Conservation (phyloP, 139 green algal genomes). For the Raphidocelis subcapitata region DNA sequence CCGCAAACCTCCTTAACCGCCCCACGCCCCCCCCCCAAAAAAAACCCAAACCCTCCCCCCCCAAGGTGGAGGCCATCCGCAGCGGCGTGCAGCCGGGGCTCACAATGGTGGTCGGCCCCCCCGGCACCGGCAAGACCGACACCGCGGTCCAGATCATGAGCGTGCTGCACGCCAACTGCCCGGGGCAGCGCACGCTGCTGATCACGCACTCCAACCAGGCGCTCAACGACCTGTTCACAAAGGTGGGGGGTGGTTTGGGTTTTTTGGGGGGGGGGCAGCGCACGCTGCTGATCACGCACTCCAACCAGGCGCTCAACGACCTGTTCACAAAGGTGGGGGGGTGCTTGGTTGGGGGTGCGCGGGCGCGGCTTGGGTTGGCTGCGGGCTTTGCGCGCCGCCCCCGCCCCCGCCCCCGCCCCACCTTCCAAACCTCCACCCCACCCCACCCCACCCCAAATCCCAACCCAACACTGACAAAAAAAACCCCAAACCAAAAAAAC, state of each 20-base stretch:
- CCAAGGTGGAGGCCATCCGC: constrained; percentile 76
- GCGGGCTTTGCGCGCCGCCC: too few relatives aligned
- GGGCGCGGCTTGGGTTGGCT: too few relatives aligned
- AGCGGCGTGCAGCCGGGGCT: constrained; percentile 87
- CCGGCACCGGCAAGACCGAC: constrained; percentile 98
- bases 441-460: too few relatives aligned
- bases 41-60: neutral
- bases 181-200: constrained; percentile 88
- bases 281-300: constrained; percentile 96
- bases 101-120: constrained; percentile 96
- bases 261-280: too few relatives aligned
- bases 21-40: too few relatives aligned
- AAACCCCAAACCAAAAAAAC: too few relatives aligned
- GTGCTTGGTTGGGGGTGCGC: too few relatives aligned
- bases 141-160: constrained; percentile 80
- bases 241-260: too few relatives aligned
- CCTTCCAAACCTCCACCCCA: too few relatives aligned
- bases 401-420: too few relatives aligned
- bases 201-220: constrained; percentile 98
- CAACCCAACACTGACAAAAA: too few relatives aligned
- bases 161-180: constrained; percentile 95
- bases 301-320: constrained; percentile 97
- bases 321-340: constrained; percentile 93
- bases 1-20: too few relatives aligned
- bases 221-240: constrained; percentile 94